Percentiles rank a stretch among this genome's conserved stretches.
Evolutionary conservation across 345 rosid genomes (phyloP).

Genomic region (Heritiera fomes): DNA sequence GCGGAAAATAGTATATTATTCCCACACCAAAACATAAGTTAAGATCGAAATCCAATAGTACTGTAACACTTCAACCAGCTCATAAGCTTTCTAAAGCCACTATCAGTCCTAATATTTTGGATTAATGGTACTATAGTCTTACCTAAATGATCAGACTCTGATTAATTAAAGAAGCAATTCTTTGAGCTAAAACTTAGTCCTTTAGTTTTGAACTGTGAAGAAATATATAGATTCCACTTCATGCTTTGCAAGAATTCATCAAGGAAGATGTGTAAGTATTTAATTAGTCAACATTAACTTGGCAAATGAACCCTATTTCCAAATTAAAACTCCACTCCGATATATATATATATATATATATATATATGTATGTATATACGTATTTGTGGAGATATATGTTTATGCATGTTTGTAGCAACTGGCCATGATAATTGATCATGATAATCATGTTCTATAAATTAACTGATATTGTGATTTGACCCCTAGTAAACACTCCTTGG

Average conservation of each 20-base stretch:
- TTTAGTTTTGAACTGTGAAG: neutral
- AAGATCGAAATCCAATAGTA: neutral
- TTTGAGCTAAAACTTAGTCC: neutral
- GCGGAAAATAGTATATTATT: neutral
- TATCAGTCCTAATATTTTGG: neutral
- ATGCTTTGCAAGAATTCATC: neutral
- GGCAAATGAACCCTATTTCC: too few relatives aligned
- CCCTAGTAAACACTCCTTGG: neutral
- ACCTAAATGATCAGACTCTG: neutral
- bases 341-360: too few relatives aligned
- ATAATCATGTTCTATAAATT: neutral
- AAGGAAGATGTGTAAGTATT: too few relatives aligned
- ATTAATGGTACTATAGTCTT: neutral
- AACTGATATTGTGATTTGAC: too few relatives aligned
- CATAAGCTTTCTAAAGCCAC: neutral
- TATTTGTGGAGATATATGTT: neutral
- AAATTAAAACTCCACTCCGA: too few relatives aligned
- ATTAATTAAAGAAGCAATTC: neutral
- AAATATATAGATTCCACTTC: too few relatives aligned
- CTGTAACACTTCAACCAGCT: neutral
- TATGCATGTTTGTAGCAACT: neutral
- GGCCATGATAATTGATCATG: too few relatives aligned
- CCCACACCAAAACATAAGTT: neutral
- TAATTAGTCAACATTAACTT: too few relatives aligned
- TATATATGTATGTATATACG: too few relatives aligned